Evolutionary conservation across 768 basidiomycete species (phyloP), one percentile per base, ranked within the genome.

Genomic region (Lentinula edodes): DNA sequence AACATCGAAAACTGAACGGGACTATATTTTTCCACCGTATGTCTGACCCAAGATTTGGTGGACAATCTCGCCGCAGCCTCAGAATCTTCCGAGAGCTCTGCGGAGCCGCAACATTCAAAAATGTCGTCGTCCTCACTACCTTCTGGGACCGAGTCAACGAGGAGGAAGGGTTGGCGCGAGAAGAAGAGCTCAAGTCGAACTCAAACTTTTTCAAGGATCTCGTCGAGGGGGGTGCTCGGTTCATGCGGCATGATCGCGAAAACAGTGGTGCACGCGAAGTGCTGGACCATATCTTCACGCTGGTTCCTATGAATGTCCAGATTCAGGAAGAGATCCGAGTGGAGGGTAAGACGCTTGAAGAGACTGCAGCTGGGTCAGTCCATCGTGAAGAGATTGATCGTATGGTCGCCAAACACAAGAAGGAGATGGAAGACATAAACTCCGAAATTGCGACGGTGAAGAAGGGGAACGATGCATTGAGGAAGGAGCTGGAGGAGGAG

Each of bases 81-180:
- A 70, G 70, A 35, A 73, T 79, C 66, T 79, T 79, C 66, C 72
- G 72, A 42, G 71, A 77, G 55, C 72, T 79, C 28, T 79, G 78
- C 65, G 78, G 78, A 36, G 73, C 73, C 23, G 70, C 61, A 57
- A 68, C 74, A 8, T 75, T 78, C 66, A 75, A 75, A 54, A 78
- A 80, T 63, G 79, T 79, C 52, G 72, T 78, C 58, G 70, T 79
- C 63, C 71, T 74, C 50, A 79, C 78, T 66, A 80, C 71, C 50
- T 78, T 73, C 73, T 78, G 77, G 75, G 70, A 69, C 6, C 67
- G 66, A 60, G 74, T 76, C 56, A 66, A 68, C 62, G 68, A 64
- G 43, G 70, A 67, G 58, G 72, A 73, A 39, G 56, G 56, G 5
- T 4, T 13, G 32, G 34, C 32, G 16, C 43, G 56, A 35, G 56